Evolutionary conservation across 352 stramenopile species (phyloP).

Genomic region (Phytophthora melonis): DNA sequence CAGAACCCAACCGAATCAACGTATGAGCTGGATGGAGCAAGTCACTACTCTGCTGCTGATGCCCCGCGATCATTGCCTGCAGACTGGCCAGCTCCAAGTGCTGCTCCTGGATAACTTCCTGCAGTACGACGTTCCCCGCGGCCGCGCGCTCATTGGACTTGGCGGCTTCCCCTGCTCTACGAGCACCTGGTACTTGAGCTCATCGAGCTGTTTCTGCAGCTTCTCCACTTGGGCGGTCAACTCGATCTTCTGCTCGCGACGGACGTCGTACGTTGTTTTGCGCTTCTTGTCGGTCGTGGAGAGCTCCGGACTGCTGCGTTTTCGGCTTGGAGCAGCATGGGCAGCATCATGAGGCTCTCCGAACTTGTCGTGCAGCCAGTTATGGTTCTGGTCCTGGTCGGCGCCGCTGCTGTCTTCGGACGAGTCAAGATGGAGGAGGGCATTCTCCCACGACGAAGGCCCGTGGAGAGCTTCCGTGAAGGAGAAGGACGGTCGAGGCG

Average conservation of each 20-base stretch:
- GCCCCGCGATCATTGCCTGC: constrained; percentile 32
- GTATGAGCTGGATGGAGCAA: constrained; percentile 24
- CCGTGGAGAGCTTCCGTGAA: neutral
- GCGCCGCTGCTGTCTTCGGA: constrained; percentile 1
- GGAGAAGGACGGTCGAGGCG: neutral
- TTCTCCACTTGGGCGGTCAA: constrained; percentile 33
- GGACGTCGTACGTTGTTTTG: constrained; percentile 42
- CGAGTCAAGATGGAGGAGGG: neutral
- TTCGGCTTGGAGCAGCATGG: neutral
- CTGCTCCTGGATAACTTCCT: constrained; percentile 40
- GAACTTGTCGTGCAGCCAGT: constrained; percentile 2
- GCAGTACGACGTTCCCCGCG: constrained; percentile 31
- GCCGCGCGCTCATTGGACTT: constrained; percentile 32
- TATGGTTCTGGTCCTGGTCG: constrained; percentile 6
- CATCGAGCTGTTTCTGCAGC: constrained; percentile 45
- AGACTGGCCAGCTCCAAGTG: constrained; percentile 35
- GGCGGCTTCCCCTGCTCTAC: constrained; percentile 38
- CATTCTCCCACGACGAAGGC: neutral
- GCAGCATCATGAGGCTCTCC: neutral
- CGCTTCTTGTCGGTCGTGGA: constrained; percentile 25
- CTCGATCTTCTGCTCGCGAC: constrained; percentile 44
- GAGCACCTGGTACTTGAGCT: constrained; percentile 47
- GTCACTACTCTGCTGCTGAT: constrained; percentile 30
- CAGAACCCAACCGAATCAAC: constrained; percentile 30
- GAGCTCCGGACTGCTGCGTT: neutral